Percentiles rank a stretch among this genome's conserved stretches.
Evolutionary conservation across 192 early-diverging fungal genomes (phyloP).

Genomic region (Gaertneriomyces semiglobifer): DNA sequence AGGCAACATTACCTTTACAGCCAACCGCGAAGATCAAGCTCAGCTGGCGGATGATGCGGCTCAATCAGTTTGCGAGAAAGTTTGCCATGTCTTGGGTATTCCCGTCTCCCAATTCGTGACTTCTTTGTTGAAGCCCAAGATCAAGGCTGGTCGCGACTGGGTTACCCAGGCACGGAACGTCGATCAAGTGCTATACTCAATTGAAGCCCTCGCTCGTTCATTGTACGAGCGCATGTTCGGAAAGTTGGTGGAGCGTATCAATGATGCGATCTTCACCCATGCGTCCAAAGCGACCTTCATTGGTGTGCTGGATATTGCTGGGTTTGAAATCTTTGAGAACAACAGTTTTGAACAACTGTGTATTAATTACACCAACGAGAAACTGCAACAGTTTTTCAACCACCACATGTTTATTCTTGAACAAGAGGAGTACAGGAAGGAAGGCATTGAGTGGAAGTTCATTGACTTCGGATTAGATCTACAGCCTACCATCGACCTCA

Average conservation of each 20-base stretch:
- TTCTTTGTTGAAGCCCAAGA: conserved; percentile 79
- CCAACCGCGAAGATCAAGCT: conserved; percentile 83
- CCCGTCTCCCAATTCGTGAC: conserved; percentile 82
- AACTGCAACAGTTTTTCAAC: conserved; percentile 99
- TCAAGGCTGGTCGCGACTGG: conserved; percentile 95
- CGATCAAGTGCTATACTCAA: conserved; percentile 79
- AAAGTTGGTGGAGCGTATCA: conserved; percentile 83
- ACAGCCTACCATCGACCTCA: conserved; percentile 97
- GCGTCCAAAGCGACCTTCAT: conserved; percentile 81
- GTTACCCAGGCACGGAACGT: conserved; percentile 86
- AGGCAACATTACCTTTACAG: conserved; percentile 82
- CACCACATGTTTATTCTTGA: conserved; percentile 99
- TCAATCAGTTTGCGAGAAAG: conserved; percentile 66
- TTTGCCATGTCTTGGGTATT: conserved; percentile 93
- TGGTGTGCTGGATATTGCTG: conserved; percentile 97
- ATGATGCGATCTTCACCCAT: conserved; percentile 55
- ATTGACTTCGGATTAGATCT: conserved; percentile 97
- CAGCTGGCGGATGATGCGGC: conserved; percentile 70
- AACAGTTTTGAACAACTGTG: conserved; percentile 99
- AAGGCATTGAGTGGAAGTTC: conserved; percentile 97
- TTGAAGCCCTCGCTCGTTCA: conserved; percentile 87
- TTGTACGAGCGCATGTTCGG: conserved; percentile 98
- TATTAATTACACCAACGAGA: conserved; percentile 99
- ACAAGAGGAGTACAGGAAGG: conserved; percentile 94
- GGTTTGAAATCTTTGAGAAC: conserved; percentile 98